phyloP scores from a whole-genome alignment of 2,329 filamentous ascomycete genomes.

The Helotiales sp. region DNA sequence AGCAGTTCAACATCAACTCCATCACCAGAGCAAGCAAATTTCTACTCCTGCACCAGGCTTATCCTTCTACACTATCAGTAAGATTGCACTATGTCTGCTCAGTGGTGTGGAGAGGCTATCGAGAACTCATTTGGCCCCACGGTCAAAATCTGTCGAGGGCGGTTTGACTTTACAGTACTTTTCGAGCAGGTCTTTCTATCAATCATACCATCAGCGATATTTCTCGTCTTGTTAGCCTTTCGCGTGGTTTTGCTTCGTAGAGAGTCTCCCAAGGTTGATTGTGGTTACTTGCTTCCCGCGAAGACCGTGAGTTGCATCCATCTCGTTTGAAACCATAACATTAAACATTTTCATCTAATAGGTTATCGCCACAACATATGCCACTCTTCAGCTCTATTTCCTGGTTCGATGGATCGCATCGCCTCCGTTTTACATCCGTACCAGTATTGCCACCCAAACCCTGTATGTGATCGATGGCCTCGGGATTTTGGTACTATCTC shows the following conservation, averaged over 20 bases:
- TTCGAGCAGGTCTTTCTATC: neutral
- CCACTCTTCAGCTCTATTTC: neutral
- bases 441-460: neutral
- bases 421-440: neutral
- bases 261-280: neutral
- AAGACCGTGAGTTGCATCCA: neutral
- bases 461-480: neutral
- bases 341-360: neutral
- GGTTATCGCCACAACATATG: neutral
- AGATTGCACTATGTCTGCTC: neutral
- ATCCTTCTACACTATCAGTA: neutral
- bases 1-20: neutral
- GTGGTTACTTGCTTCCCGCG: neutral
- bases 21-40: neutral
- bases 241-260: neutral
- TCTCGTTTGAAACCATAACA: neutral
- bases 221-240: neutral
- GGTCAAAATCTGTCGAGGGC: neutral
- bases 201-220: neutral
- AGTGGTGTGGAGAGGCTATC: neutral
- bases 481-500: neutral
- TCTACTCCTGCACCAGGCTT: neutral
- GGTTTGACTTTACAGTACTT: slow-evolving; percentile 1
- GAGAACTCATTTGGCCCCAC: neutral
- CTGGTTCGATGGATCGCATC: neutral